These are phyloP conservation scores for Monosporozyma aerobia DNA, from an alignment of 805 yeast genomes.

Conservation along the genomic window DNA sequence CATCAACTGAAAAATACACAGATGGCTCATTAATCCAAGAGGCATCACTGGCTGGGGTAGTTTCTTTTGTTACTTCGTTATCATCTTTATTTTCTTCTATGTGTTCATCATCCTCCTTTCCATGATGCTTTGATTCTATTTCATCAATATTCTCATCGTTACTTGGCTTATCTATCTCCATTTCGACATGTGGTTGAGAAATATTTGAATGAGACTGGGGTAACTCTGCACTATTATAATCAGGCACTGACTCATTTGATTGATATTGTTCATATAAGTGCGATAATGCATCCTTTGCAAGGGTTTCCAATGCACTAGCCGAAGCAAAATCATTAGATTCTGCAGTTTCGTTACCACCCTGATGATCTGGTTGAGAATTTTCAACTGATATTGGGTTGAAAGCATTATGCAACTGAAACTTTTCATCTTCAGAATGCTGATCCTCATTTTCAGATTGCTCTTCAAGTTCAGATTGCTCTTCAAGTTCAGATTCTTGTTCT, in stretches of 20 bases:
- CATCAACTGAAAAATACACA: constrained; percentile 13
- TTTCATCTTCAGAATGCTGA: background rate
- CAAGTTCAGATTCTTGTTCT: background rate
- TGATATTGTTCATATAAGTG: background rate
- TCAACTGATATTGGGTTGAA: background rate
- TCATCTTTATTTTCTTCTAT: background rate
- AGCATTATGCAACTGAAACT: background rate
- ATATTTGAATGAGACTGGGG: background rate
- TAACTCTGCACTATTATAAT: too few relatives aligned
- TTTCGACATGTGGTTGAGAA: background rate
- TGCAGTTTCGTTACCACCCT: background rate
- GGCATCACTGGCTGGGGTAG: background rate
- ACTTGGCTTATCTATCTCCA: too few relatives aligned
- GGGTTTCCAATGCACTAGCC: background rate
- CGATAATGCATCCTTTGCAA: background rate
- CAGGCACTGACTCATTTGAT: background rate
- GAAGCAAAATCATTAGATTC: background rate
- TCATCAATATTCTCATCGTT: background rate
- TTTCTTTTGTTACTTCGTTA: background rate
- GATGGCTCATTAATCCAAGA: constrained; percentile 7
- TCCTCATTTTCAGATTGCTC: background rate
- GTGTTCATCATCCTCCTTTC: background rate
- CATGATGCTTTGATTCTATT: background rate
- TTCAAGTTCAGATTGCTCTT: background rate
- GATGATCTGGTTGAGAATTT: too few relatives aligned